A percentile compares a stretch with the other conserved stretches of the same genome.
Conservation (phyloP, 2,329 filamentous ascomycete species). For the Pseudocercospora crystallina region DNA sequence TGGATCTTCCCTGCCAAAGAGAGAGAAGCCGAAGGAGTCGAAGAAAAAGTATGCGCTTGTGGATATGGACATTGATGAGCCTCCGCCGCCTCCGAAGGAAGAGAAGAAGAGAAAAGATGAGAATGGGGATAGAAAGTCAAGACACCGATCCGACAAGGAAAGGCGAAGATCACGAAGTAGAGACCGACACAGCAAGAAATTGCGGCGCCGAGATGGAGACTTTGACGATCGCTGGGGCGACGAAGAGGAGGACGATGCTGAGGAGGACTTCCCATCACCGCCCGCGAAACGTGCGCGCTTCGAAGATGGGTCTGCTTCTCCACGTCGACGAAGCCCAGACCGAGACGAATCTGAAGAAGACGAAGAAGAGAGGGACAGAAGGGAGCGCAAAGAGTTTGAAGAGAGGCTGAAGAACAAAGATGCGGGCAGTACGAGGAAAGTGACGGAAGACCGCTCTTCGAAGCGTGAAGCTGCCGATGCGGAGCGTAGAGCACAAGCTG, state of each 20-base stretch:
- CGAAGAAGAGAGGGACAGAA: constrained; percentile 60
- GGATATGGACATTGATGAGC: constrained; percentile 53
- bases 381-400: constrained; percentile 78
- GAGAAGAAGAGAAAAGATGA: constrained; percentile 24
- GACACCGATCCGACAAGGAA: constrained; percentile 40
- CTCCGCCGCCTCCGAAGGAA: constrained; percentile 20
- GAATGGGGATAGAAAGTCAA: constrained; percentile 37
- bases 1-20: constrained; percentile 16
- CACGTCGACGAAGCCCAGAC: constrained; percentile 21
- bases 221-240: constrained; percentile 82
- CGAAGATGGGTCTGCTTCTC: constrained; percentile 52
- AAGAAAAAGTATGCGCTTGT: constrained; percentile 56
- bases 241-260: constrained; percentile 59
- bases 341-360: constrained; percentile 32
- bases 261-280: constrained; percentile 65
- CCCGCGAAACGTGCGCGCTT: constrained; percentile 70
- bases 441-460: constrained; percentile 59
- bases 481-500: constrained; percentile 61
- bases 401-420: constrained; percentile 72
- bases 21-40: constrained; percentile 30
- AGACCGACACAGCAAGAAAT: constrained; percentile 50
- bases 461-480: constrained; percentile 46
- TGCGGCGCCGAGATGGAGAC: constrained; percentile 55
- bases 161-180: constrained; percentile 33
- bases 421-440: constrained; percentile 66